Conservation (phyloP, 2,329 filamentous ascomycete genomes). For the Sphaerulina vaccinii region DNA sequence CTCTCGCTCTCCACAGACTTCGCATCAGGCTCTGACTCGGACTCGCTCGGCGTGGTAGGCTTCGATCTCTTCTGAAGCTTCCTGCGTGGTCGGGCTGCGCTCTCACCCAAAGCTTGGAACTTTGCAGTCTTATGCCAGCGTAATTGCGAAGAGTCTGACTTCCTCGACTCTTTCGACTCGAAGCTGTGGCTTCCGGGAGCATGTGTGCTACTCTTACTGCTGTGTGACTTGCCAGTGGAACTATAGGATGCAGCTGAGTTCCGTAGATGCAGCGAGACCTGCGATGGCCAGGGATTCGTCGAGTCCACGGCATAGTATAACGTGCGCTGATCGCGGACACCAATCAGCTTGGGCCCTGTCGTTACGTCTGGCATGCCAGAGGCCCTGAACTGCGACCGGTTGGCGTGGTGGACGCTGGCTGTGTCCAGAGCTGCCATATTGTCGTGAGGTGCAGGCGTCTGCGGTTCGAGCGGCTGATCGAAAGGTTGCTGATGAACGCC, state of each 20-base stretch:
- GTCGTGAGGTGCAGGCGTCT: neutral
- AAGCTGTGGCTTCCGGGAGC: too few relatives aligned
- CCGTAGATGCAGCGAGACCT: neutral
- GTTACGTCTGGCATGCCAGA: neutral
- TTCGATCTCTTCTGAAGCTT: neutral
- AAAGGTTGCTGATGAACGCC: neutral
- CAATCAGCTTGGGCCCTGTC: neutral
- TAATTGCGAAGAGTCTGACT: neutral
- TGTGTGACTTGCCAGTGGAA: too few relatives aligned
- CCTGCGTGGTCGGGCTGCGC: neutral
- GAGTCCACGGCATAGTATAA: neutral
- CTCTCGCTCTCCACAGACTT: neutral
- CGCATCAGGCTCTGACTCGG: neutral
- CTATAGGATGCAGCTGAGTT: neutral
- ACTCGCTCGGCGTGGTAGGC: neutral
- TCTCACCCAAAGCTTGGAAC: neutral
- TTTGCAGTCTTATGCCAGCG: neutral
- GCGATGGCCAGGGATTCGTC: neutral
- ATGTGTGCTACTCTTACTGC: too few relatives aligned
- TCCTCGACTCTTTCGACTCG: too few relatives aligned
- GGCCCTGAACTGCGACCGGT: neutral
- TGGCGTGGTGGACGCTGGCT: neutral
- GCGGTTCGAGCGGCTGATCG: neutral
- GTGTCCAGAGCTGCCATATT: neutral
- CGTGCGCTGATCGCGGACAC: neutral